phyloP scores from a whole-genome alignment of 208 protist species.

The Zelonia costaricensis region DNA sequence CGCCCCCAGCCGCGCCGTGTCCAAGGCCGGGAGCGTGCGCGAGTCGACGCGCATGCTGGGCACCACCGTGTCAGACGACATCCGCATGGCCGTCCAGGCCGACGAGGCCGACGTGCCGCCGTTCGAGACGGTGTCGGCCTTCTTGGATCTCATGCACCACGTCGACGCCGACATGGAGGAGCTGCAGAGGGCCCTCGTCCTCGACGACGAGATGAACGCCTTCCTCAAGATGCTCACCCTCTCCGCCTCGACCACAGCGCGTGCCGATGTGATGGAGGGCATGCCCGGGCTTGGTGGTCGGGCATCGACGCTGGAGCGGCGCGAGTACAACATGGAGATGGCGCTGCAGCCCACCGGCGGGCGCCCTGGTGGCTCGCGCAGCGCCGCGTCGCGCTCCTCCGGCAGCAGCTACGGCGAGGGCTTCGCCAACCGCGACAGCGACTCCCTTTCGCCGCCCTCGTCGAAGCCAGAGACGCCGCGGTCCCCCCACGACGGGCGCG shows the following conservation, averaged over 20 bases:
- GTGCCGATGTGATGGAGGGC: conserved; percentile 37
- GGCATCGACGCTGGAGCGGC: conserved; percentile 22
- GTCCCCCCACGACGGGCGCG: conserved; percentile 4
- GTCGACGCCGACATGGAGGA: conserved; percentile 59
- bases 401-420: neutral
- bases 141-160: conserved; percentile 45
- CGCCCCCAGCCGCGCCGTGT: neutral
- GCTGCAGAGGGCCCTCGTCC: conserved; percentile 60
- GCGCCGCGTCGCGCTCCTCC: neutral
- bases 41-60: neutral
- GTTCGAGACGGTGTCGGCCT: conserved; percentile 58
- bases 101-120: conserved; percentile 35
- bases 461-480: neutral
- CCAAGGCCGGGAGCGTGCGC: neutral
- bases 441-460: neutral
- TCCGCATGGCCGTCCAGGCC: conserved; percentile 9
- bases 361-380: conserved; percentile 8
- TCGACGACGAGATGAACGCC: conserved; percentile 85
- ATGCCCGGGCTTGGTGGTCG: neutral
- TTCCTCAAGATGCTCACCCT: conserved; percentile 88
- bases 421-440: neutral
- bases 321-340: conserved; percentile 41
- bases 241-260: conserved; percentile 73
- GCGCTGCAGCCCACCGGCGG: conserved; percentile 68
- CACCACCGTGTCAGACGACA: neutral